These are phyloP conservation scores for Naganishia albida DNA, from an alignment of 1,284 basidiomycete genomes.

Conservation along the genomic window DNA sequence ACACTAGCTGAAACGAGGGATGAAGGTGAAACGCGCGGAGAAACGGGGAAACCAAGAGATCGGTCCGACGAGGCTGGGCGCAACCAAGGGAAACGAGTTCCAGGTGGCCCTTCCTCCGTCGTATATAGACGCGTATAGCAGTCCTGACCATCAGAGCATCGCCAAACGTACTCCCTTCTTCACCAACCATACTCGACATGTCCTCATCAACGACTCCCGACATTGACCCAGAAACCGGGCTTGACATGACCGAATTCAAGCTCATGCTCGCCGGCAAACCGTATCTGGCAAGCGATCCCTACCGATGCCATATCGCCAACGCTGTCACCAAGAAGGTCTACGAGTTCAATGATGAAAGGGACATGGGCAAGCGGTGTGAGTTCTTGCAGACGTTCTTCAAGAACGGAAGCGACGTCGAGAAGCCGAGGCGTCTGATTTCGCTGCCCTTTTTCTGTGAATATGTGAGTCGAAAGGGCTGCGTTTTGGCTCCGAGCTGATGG, in stretches of 20 bases:
- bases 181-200: neutral
- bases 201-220: neutral
- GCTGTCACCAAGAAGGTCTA: constrained; percentile 33
- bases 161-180: neutral
- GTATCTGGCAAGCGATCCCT: constrained; percentile 44
- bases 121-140: too few relatives aligned
- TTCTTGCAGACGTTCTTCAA: constrained; percentile 32
- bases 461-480: constrained; percentile 37
- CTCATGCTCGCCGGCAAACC: constrained; percentile 43
- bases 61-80: too few relatives aligned
- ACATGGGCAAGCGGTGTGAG: constrained; percentile 37
- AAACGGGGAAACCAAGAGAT: too few relatives aligned
- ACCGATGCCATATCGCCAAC: constrained; percentile 39
- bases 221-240: constrained; percentile 22
- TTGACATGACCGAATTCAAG: constrained; percentile 35
- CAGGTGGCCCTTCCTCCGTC: too few relatives aligned
- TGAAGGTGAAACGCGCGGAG: too few relatives aligned
- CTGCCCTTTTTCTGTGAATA: constrained; percentile 48
- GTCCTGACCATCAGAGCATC: too few relatives aligned
- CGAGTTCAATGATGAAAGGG: constrained; percentile 38
- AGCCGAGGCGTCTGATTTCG: constrained; percentile 32
- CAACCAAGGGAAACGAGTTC: too few relatives aligned
- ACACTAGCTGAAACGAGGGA: too few relatives aligned
- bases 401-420: constrained; percentile 35
- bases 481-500: neutral